Evolutionary conservation across 371 early-diverging fungal species (phyloP).

Genomic region (Mucor lusitanicus): DNA sequence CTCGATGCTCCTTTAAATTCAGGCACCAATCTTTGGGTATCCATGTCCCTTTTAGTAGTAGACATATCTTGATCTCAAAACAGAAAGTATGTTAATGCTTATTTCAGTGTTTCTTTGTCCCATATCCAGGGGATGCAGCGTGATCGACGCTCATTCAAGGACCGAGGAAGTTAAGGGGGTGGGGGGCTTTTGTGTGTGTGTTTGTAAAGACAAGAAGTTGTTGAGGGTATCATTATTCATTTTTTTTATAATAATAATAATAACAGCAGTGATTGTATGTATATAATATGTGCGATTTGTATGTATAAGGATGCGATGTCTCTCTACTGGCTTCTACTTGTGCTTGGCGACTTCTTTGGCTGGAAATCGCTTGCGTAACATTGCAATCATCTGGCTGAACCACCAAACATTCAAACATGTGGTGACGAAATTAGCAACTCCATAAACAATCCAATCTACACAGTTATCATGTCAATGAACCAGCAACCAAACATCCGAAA

Average conservation of each 20-base stretch:
- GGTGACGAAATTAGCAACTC: constrained; percentile 63
- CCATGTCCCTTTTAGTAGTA: not conserved
- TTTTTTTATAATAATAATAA: not conserved
- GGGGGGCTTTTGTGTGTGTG: not conserved
- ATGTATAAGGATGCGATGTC: not conserved
- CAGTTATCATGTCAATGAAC: not conserved
- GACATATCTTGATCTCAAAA: not conserved
- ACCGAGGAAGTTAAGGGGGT: not conserved
- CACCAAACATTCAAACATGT: constrained; percentile 76
- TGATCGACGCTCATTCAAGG: not conserved
- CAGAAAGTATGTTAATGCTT: not conserved
- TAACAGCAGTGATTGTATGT: not conserved
- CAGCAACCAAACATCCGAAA: not conserved
- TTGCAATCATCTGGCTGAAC: constrained; percentile 75
- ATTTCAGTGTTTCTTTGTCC: not conserved
- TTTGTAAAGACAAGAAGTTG: not conserved
- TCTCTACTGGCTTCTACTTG: constrained; percentile 4
- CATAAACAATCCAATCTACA: constrained; percentile 57
- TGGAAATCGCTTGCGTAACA: constrained; percentile 49
- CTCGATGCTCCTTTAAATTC: not conserved
- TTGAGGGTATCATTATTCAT: constrained; percentile 3
- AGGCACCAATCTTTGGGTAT: not conserved
- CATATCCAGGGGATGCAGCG: not conserved
- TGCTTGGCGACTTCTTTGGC: constrained; percentile 13
- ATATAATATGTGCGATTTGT: not conserved